Conservation (phyloP, 768 basidiomycete species). For the Candolleomyces efflorescens region DNA sequence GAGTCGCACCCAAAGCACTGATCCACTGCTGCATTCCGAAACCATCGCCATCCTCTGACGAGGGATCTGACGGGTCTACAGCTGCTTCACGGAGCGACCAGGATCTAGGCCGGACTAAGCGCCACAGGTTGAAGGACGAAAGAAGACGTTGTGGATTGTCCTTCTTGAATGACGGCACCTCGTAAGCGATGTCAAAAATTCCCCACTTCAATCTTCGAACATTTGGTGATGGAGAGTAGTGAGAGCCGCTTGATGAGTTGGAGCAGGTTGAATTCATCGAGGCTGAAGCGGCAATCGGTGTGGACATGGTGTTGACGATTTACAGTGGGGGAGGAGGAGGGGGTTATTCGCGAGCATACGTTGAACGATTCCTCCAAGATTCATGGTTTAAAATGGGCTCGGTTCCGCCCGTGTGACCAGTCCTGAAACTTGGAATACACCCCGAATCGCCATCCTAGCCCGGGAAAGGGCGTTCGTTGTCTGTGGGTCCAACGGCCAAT, state of each 20-base stretch:
- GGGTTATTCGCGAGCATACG: neutral
- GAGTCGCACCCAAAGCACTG: neutral
- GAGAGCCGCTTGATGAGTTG: neutral
- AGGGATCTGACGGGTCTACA: no score
- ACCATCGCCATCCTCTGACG: neutral
- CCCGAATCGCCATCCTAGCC: no score
- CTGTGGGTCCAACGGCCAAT: no score
- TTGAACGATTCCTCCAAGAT: no score
- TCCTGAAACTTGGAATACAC: no score
- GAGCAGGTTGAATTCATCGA: neutral
- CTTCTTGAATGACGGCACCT: constrained; percentile 5
- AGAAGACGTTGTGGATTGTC: no score
- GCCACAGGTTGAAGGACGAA: no score
- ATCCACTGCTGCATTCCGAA: neutral
- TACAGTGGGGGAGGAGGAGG: neutral
- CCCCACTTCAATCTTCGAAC: constrained; percentile 26
- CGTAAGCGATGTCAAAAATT: constrained; percentile 32
- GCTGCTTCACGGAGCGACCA: no score
- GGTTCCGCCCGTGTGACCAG: no score
- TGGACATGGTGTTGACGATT: neutral
- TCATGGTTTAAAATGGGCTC: no score
- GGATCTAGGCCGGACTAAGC: no score
- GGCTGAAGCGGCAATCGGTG: neutral
- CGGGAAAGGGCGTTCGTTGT: no score
- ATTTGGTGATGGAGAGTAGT: neutral